Evolutionary conservation across 169 alveolate genomes (phyloP).

Genomic region (Cyclospora cayetanensis): DNA sequence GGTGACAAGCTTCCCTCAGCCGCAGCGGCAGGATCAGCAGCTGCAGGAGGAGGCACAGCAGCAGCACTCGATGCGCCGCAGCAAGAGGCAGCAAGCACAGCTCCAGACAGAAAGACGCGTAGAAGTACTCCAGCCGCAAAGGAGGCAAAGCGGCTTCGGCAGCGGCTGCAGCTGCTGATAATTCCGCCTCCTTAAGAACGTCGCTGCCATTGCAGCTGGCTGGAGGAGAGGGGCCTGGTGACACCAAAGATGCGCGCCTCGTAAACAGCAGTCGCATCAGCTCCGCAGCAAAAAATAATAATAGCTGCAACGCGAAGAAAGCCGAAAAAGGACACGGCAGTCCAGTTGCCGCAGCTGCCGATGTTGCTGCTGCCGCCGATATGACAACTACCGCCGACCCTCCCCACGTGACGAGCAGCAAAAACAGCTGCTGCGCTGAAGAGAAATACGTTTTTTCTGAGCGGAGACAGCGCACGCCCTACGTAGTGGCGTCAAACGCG

Average conservation of each 20-base stretch:
- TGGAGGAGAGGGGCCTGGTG: not conserved
- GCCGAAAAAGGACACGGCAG: not conserved
- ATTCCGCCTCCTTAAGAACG: too few relatives aligned
- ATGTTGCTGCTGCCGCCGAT: conserved; percentile 1
- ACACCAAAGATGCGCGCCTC: not conserved
- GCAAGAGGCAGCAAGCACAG: conserved; percentile 26
- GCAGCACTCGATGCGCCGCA: conserved; percentile 35
- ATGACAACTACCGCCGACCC: not conserved
- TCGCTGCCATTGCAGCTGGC: conserved; percentile 3
- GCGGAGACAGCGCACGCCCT: too few relatives aligned
- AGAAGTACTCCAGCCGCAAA: not conserved
- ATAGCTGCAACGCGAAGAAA: not conserved
- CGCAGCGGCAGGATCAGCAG: conserved; percentile 30
- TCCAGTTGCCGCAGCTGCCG: conserved; percentile 29
- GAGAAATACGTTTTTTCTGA: not conserved
- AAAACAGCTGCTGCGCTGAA: conserved; percentile 2
- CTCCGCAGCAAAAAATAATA: not conserved
- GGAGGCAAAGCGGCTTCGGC: conserved; percentile 16
- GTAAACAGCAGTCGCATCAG: not conserved
- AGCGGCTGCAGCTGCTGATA: conserved; percentile 17
- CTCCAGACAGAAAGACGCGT: not conserved
- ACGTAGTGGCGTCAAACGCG: too few relatives aligned
- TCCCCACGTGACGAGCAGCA: not conserved
- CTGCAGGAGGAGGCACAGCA: conserved; percentile 28
- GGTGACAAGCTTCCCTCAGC: conserved; percentile 4